These are phyloP conservation scores for Blastocystis sp. DNA, from an alignment of 352 stramenopile genomes.

Conservation along the genomic window DNA sequence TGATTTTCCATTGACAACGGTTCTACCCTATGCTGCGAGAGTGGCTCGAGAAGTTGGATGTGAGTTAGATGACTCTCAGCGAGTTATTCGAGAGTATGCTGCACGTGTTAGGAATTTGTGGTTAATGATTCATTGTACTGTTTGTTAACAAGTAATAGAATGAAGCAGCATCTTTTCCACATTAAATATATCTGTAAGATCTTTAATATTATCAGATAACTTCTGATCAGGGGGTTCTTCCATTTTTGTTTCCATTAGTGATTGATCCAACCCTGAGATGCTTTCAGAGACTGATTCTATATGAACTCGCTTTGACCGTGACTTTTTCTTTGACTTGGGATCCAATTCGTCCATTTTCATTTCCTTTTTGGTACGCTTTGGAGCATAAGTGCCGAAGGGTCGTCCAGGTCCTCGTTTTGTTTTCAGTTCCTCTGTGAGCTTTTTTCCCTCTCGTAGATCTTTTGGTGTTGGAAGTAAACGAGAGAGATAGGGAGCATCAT, in stretches of 20 bases:
- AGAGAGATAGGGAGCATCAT: neutral
- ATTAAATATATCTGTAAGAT: neutral
- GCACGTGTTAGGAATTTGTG: conserved; percentile 14
- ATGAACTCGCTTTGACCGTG: neutral
- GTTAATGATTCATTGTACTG: conserved; percentile 50
- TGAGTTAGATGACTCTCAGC: neutral
- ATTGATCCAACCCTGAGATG: too few species aligned
- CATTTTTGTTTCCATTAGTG: too few species aligned
- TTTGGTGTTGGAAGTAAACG: neutral
- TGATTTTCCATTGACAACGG: neutral
- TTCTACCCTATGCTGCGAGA: neutral
- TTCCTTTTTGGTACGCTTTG: neutral
- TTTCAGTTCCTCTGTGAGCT: neutral
- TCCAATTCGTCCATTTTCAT: neutral
- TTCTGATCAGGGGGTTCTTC: neutral
- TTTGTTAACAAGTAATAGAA: conserved; percentile 11
- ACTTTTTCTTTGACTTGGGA: neutral
- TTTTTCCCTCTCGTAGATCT: neutral
- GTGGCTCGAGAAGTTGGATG: neutral
- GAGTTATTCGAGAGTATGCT: conserved; percentile 43
- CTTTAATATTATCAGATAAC: neutral
- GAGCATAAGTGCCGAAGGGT: conserved; percentile 2
- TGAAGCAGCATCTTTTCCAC: neutral
- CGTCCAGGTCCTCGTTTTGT: conserved; percentile 13
- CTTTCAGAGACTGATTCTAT: neutral